A percentile compares a stretch with the other conserved stretches of the same genome.
phyloP scores from a whole-genome alignment of 2,329 filamentous ascomycete species.

The Aspergillus spinulosporus region DNA sequence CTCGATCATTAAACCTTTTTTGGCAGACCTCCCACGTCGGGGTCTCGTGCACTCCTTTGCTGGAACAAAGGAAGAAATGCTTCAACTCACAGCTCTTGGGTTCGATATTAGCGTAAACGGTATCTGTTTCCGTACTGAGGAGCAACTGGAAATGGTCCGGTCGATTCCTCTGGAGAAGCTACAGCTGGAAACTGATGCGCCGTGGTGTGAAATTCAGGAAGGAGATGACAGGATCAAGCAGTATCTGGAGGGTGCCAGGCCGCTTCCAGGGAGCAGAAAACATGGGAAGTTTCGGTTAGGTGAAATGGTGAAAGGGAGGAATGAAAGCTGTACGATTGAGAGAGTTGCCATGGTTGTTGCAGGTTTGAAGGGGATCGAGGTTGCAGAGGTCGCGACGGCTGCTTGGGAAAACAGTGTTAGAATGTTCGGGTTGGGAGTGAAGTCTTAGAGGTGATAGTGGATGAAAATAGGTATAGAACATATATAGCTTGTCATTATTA shows the following conservation, averaged over 20 bases:
- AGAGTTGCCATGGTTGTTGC: conserved; percentile 52
- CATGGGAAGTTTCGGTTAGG: conserved; percentile 51
- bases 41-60: conserved; percentile 91
- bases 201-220: conserved; percentile 49
- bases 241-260: conserved; percentile 43
- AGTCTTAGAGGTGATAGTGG: neutral
- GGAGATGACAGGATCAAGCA: conserved; percentile 41
- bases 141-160: conserved; percentile 46
- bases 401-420: conserved; percentile 40
- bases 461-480: neutral
- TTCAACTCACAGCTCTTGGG: conserved; percentile 37
- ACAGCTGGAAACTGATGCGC: conserved; percentile 53
- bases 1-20: conserved; percentile 43
- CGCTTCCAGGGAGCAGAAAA: conserved; percentile 49
- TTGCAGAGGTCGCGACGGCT: conserved; percentile 47
- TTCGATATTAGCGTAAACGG: conserved; percentile 53
- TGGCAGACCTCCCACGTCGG: conserved; percentile 36
- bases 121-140: conserved; percentile 46
- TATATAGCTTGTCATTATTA: neutral
- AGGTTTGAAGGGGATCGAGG: conserved; percentile 46
- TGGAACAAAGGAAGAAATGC: conserved; percentile 59
- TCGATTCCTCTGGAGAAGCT: conserved; percentile 43
- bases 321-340: conserved; percentile 53
- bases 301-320: conserved; percentile 50
- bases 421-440: conserved; percentile 26